phyloP scores from a whole-genome alignment of 2,329 filamentous ascomycete genomes.

The Rasamsonia emersonii region DNA sequence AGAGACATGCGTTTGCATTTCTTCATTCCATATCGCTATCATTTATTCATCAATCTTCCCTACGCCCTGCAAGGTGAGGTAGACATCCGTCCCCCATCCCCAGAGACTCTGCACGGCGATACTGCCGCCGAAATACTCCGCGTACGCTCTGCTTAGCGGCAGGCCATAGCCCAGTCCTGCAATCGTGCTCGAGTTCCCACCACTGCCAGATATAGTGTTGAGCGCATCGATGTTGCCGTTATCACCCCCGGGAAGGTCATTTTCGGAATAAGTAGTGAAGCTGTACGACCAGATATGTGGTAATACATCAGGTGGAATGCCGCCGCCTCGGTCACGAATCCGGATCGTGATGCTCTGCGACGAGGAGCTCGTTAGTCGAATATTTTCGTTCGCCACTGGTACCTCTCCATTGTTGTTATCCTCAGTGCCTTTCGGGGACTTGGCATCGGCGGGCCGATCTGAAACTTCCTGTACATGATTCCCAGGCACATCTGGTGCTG shows the following conservation, averaged over 20 bases:
- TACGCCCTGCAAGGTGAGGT: constrained; percentile 54
- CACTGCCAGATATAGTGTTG: constrained; percentile 63
- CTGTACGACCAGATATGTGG: constrained; percentile 94
- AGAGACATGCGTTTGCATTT: too few relatives aligned
- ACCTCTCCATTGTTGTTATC: constrained; percentile 14
- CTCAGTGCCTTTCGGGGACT: constrained; percentile 17
- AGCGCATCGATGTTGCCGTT: constrained; percentile 58
- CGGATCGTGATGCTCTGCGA: constrained; percentile 85
- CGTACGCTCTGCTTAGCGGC: constrained; percentile 83
- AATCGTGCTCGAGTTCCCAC: constrained; percentile 70
- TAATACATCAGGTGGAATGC: constrained; percentile 75
- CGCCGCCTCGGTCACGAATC: constrained; percentile 90
- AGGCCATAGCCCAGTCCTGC: constrained; percentile 89
- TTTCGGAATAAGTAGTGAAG: constrained; percentile 86
- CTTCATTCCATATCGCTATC: too few relatives aligned
- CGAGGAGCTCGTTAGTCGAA: constrained; percentile 31
- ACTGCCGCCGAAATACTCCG: constrained; percentile 95
- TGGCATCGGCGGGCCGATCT: constrained; percentile 38
- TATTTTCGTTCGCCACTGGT: constrained; percentile 23
- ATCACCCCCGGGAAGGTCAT: constrained; percentile 41
- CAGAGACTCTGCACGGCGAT: constrained; percentile 92
- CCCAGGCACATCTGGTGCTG: constrained; percentile 45
- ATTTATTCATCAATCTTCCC: constrained; percentile 39
- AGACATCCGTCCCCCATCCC: constrained; percentile 76
- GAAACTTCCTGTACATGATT: constrained; percentile 20